Evolutionary conservation across 2,329 filamentous ascomycete species (phyloP), one percentile per base, ranked within the genome.

Genomic region (Fusarium oligoseptatum): DNA sequence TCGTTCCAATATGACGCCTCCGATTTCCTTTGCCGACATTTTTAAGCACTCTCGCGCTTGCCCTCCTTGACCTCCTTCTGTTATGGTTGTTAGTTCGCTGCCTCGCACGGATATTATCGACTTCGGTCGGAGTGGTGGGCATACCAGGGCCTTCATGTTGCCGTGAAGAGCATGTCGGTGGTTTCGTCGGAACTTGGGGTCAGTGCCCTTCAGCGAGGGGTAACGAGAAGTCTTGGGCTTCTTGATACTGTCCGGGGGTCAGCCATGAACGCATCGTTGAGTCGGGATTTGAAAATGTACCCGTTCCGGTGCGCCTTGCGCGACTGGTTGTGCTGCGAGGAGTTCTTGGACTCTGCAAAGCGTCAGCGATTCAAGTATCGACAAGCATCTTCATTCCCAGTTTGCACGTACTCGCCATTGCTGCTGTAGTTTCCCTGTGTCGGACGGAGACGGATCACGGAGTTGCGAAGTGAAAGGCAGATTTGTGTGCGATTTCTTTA

Each of bases 151-250:
- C 90, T 94, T 97, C 91, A 94, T 95, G 86, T 95, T 99, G 87
- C 97, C 97, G 91, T 98, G 97, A 78, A 98, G 95, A 87, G 97
- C 97, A 92, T 99, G 96, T 91, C 95, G 95, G 91, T 99, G 97
- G 92, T 99, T 99, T 89, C 97, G 93, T 88, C 97, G 93, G 92
- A 99, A 99, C 93, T 99, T 99, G 86, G 97, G 95, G 89, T 99
- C 97, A 87, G 95, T 97, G 83, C 97, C 97, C 87, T 98, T 98
- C 84, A 99, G 93, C 82, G 96, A 98, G 79, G 97, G 97, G 90
- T 99, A 99, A 90, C 97, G 92, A 88, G 95, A 92, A 85, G 97
- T 98, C 92, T 98, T 98, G 79, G 97, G 97, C 94, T 98, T 98
- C 94, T 98, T 98, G 92, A 99, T 99, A 89, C 96, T 98, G 85